phyloP scores from a whole-genome alignment of 768 basidiomycete genomes.

The Rhizopogon salebrosus region DNA sequence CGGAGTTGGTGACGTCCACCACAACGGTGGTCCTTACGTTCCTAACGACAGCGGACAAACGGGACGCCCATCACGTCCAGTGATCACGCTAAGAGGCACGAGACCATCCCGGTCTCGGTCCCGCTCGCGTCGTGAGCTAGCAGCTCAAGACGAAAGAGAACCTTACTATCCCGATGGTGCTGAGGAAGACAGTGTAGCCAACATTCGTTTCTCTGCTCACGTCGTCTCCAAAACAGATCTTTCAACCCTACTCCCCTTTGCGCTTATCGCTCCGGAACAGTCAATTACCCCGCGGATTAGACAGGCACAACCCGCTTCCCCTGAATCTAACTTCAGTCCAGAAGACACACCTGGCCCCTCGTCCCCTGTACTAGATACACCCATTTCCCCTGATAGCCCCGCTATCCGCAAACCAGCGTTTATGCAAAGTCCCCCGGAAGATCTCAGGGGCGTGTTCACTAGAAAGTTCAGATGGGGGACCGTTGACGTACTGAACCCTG shows the following conservation, averaged over 20 bases:
- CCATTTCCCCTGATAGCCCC: conserved; percentile 30
- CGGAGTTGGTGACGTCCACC: conserved; percentile 21
- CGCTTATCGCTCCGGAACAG: conserved; percentile 70
- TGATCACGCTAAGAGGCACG: conserved; percentile 56
- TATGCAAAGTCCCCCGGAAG: conserved; percentile 55
- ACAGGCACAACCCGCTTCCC: conserved; percentile 8
- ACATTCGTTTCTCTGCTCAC: conserved; percentile 72
- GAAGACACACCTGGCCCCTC: conserved; percentile 15
- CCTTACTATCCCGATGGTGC: conserved; percentile 51
- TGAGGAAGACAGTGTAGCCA: conserved; percentile 68
- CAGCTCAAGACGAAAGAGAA: conserved; percentile 52
- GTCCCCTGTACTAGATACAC: conserved; percentile 21
- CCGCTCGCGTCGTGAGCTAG: conserved; percentile 67
- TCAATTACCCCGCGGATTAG: conserved; percentile 32
- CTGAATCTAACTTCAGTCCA: conserved; percentile 15
- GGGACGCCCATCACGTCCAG: conserved; percentile 61
- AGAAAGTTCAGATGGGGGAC: conserved; percentile 86
- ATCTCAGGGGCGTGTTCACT: conserved; percentile 69
- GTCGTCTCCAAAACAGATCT: conserved; percentile 59
- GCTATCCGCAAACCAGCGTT: conserved; percentile 30
- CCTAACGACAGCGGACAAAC: conserved; percentile 38
- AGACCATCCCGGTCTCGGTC: conserved; percentile 63
- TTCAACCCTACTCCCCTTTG: conserved; percentile 63
- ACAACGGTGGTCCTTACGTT: conserved; percentile 16
- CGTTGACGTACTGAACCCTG: conserved; percentile 79